Evolutionary conservation across 495 filamentous ascomycete genomes (phyloP), one percentile per base, ranked within the genome.

Genomic region (Hamigera avellanea): DNA sequence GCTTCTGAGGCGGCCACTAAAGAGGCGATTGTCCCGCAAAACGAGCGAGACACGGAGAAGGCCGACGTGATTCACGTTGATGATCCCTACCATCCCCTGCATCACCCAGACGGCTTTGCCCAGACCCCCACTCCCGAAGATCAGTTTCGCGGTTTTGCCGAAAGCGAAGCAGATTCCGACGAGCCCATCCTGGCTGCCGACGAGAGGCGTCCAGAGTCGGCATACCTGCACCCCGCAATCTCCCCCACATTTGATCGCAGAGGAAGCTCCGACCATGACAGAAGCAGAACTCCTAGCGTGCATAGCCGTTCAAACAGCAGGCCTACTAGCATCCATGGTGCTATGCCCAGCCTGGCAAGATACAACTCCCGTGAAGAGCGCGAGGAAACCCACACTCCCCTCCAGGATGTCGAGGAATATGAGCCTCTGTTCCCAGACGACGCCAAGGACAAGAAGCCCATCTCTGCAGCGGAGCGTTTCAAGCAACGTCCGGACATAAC

Each of bases 351-450:
- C 31, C 53, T 76, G 13, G 54, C 67, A 23, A 62, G 73, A 34
- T 72, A 60, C 35, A 58, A 58, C 18, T 72, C 71, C 15, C 67
- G 67, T 23, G 68, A 72, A 4, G 62, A 73, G 19, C 54, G 59
- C 26, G 70, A 80, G 27, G 64, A 67, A 19, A 53, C 57, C 48
- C 67, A 65, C 25, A 86, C 82, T 0, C 84, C 86, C 10, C 63
- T 96, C 6, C 85, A 95, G 52, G 79, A 93, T 48, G 81, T 93
- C 0, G 83, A 93, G 38, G 89, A 95, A 52, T 95, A 95, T 50
- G 91, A 95, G 53, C 93, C 91, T 2, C 57, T 99, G 14, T 96
- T 99, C 56, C 81, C 83, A 2, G 89, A 96, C 19, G 83, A 57
- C 10, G 75, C 85, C 9, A 75, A 79, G 26, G 72, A 76, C 14